These are phyloP conservation scores for Blastomyces gilchristii DNA, from an alignment of 2,329 filamentous ascomycete genomes.

Conservation along the genomic window DNA sequence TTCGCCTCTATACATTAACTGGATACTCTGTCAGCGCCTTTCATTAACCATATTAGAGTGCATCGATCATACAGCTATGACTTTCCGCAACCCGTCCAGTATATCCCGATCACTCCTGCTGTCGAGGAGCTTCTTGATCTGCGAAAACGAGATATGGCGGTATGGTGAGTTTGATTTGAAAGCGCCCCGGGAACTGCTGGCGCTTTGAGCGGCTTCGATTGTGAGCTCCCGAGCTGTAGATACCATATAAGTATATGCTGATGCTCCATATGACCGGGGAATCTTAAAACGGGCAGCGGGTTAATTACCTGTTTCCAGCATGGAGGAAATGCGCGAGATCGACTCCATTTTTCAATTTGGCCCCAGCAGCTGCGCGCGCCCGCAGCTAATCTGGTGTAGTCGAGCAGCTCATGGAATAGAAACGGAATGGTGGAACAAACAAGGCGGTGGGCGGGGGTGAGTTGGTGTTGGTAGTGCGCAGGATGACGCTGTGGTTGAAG, in stretches of 20 bases:
- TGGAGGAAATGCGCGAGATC: slow-evolving; percentile 81
- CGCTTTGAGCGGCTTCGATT: slow-evolving; percentile 88
- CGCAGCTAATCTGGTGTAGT: background rate
- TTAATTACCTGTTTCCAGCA: slow-evolving; percentile 77
- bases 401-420: background rate
- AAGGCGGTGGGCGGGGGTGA: background rate
- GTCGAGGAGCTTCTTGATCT: slow-evolving; percentile 91
- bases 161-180: slow-evolving; percentile 49
- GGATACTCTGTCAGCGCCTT: slow-evolving; percentile 10
- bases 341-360: slow-evolving; percentile 65
- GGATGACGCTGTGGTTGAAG: slow-evolving; percentile 2
- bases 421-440: background rate
- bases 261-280: background rate
- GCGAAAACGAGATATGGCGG: slow-evolving; percentile 60
- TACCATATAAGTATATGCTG: slow-evolving; percentile 13
- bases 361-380: background rate
- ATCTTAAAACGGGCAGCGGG: background rate
- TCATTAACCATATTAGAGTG: background rate
- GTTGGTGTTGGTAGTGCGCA: background rate
- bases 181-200: slow-evolving; percentile 45
- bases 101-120: slow-evolving; percentile 89
- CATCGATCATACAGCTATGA: slow-evolving; percentile 58
- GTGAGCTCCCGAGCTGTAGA: slow-evolving; percentile 82
- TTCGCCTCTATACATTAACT: slow-evolving; percentile 94
- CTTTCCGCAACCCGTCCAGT: slow-evolving; percentile 77